A percentile compares a stretch with the other conserved stretches of the same genome.
Conservation (phyloP, 305 asterid species). For the Solanum aculeatissimum region DNA sequence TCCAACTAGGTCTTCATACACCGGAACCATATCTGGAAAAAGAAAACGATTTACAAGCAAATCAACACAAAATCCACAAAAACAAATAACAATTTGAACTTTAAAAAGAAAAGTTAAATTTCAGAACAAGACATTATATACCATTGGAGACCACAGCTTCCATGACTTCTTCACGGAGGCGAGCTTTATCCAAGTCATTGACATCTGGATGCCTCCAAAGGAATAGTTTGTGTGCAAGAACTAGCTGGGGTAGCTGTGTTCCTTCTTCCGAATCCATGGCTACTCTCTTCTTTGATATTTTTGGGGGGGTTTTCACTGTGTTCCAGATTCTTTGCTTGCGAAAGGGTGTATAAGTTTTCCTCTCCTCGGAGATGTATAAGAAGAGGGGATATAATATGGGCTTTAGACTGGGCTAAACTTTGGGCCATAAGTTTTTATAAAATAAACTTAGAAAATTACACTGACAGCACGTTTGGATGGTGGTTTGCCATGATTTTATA, state of each 20-base stretch:
- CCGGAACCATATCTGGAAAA: conserved; percentile 55
- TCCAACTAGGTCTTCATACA: conserved; percentile 67
- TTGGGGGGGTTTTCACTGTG: background rate
- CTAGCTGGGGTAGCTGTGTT: conserved; percentile 70
- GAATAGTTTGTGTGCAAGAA: conserved; percentile 67
- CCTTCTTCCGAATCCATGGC: conserved; percentile 77
- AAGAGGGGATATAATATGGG: background rate
- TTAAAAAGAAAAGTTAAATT: background rate
- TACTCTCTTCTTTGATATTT: background rate
- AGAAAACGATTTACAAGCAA: background rate
- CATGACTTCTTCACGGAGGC: conserved; percentile 88
- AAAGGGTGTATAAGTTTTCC: background rate
- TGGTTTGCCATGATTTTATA: too few species aligned
- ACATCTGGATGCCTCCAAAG: conserved; percentile 65
- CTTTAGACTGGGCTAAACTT: background rate
- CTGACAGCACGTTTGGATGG: too few species aligned
- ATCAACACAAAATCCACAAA: background rate
- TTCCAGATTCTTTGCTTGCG: background rate
- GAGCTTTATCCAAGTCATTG: conserved; percentile 76
- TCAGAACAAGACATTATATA: background rate
- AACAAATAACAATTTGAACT: background rate
- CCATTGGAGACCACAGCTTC: conserved; percentile 61
- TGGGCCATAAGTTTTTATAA: background rate
- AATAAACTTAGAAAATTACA: too few species aligned
- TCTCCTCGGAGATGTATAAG: background rate